Conservation (phyloP, 192 early-diverging fungal genomes). For the Backusella parvicylindrica region DNA sequence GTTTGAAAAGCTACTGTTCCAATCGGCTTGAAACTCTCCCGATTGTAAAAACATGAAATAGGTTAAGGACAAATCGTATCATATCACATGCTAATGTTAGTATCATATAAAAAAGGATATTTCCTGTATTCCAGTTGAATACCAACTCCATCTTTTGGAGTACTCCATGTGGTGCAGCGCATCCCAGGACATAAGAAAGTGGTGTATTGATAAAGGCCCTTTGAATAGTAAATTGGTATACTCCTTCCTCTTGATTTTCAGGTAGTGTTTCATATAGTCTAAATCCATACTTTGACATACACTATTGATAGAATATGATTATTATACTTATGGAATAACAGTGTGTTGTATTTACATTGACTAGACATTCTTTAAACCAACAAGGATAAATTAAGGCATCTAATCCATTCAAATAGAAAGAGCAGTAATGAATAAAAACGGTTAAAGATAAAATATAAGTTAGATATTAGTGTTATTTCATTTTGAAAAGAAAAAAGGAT, state of each 20-base stretch:
- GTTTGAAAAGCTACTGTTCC: neutral
- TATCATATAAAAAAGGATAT: neutral
- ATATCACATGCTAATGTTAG: too few relatives aligned
- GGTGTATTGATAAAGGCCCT: neutral
- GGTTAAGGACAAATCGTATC: neutral
- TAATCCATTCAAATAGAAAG: neutral
- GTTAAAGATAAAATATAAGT: neutral
- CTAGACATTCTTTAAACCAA: neutral
- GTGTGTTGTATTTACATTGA: neutral
- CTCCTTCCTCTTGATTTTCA: neutral
- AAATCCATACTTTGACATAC: neutral
- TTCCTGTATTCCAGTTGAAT: neutral
- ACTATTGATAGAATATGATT: neutral
- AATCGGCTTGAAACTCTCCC: neutral
- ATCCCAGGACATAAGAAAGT: neutral
- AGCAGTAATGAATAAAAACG: neutral
- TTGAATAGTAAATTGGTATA: neutral
- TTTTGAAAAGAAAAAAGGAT: neutral
- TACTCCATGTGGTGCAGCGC: neutral
- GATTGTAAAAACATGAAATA: neutral
- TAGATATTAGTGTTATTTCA: neutral
- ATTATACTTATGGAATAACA: neutral
- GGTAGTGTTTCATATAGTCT: neutral
- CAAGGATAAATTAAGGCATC: neutral
- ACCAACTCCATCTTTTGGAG: neutral